Base-by-base conservation (phyloP, 164 flowering plant species). In the Magnolia sinica region DNA sequence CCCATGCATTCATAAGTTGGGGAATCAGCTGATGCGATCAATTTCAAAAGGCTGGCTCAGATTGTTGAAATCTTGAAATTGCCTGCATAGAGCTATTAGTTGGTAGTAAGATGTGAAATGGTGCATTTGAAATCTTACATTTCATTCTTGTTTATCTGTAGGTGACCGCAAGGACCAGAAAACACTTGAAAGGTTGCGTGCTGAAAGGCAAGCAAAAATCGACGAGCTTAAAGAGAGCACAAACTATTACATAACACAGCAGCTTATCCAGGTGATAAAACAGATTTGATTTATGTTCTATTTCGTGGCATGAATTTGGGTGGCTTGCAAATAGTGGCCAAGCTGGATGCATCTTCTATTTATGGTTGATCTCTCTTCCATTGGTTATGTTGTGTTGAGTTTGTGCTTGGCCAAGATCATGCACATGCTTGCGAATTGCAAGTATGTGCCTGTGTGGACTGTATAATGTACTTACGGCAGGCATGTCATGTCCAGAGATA, bases 221-320 rank as follows among this genome's bases (percentile, higher is more conserved):
- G 87, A 96, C 77, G 98, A 94, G 73, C 97, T 96, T 27, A 96
- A 96, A 81, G 98, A 93, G 83, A 92, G 79, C 79, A 91, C 97
- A 76, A 94, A 94, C 81, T 96, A 91, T 77, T 96, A 94, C 77
- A 86, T 73, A 2, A 96, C 97, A 6, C 99, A 92, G 78, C 98
- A 96, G 79, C 94, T 96, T 71, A 94, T 96, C 82, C 97, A 96
- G 96, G 99, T 96, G 63, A 82, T 67, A 20, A 49, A 68, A 49
- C 29, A 22, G 61, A 55, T 55, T 55, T 55, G 11, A 55, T 55
- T 55, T 55, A 16, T 55, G 61, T 16, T 55, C 18, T 55, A 55
- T 55, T 64, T 64, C 22, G 19, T 22, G 24, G 22, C 11, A n/a
- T 64, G 68, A 64, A 20, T n/a, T 64, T 64, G 7, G 7, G 7